Evolutionary conservation across 2,329 filamentous ascomycete genomes (phyloP).

Genomic region (Colletotrichum nymphaeae): DNA sequence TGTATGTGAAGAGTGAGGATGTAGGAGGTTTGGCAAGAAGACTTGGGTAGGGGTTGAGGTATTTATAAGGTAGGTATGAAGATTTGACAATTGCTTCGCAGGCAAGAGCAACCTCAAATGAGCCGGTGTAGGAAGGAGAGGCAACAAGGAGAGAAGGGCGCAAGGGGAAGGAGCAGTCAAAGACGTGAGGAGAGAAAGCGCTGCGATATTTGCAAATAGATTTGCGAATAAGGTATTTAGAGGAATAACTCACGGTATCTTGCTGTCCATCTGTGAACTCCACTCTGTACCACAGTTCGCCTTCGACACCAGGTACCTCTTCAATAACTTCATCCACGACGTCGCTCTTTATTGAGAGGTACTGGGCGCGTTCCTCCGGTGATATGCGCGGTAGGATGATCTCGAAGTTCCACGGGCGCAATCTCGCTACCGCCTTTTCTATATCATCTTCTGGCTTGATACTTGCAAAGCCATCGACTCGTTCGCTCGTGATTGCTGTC

Average conservation of each 20-base stretch:
- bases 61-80: not conserved
- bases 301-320: constrained; percentile 41
- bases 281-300: constrained; percentile 47
- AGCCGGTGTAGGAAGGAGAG: not conserved
- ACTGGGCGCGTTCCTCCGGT: constrained; percentile 42
- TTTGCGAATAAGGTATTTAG: too few species aligned
- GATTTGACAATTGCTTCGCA: not conserved
- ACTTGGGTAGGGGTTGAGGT: not conserved
- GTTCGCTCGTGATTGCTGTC: not conserved
- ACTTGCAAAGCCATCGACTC: not conserved
- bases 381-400: constrained; percentile 45
- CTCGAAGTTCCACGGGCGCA: constrained; percentile 39
- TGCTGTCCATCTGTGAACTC: constrained; percentile 60
- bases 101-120: not conserved
- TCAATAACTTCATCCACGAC: constrained; percentile 51
- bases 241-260: constrained; percentile 53
- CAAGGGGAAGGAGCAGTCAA: not conserved
- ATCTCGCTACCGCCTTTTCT: not conserved
- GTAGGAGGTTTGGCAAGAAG: not conserved
- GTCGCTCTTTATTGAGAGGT: constrained; percentile 47
- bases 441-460: not conserved
- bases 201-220: not conserved
- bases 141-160: not conserved
- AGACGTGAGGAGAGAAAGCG: not conserved
- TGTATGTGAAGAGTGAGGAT: not conserved